These are phyloP conservation scores for Misopates orontium DNA, from an alignment of 257 asterid species.

Conservation along the genomic window DNA sequence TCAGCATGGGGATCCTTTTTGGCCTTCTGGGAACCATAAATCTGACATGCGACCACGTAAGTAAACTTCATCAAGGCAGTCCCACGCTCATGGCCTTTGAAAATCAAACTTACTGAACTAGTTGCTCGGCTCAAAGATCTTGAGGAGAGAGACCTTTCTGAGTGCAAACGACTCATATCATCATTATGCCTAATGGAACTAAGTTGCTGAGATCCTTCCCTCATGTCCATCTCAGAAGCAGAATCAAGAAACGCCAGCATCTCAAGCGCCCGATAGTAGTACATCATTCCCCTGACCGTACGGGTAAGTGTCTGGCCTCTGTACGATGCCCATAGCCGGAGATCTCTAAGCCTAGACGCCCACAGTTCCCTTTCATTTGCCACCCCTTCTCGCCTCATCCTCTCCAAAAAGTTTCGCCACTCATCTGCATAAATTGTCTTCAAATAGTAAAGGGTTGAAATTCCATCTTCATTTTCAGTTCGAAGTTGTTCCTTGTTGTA, in stretches of 20 bases:
- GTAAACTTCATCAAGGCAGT: slow-evolving; percentile 94
- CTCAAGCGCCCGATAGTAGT: slow-evolving; percentile 95
- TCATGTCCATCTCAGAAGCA: slow-evolving; percentile 97
- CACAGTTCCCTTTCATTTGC: slow-evolving; percentile 69
- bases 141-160: slow-evolving; percentile 57
- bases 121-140: slow-evolving; percentile 78
- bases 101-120: slow-evolving; percentile 69
- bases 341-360: slow-evolving; percentile 81
- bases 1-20: slow-evolving; percentile 97
- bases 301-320: slow-evolving; percentile 97
- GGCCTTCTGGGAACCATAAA: slow-evolving; percentile 94
- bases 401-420: slow-evolving; percentile 88
- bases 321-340: slow-evolving; percentile 94
- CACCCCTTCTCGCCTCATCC: slow-evolving; percentile 94
- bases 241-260: slow-evolving; percentile 98
- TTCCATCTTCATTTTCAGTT: slow-evolving; percentile 97
- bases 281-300: slow-evolving; percentile 99
- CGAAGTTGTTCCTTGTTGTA: slow-evolving; percentile 92
- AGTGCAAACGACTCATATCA: slow-evolving; percentile 43
- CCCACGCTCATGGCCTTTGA: slow-evolving; percentile 95
- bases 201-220: slow-evolving; percentile 79
- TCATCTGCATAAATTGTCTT: slow-evolving; percentile 94
- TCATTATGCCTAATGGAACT: slow-evolving; percentile 62
- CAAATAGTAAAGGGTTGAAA: slow-evolving; percentile 89
- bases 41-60: slow-evolving; percentile 96